These are phyloP conservation scores for Ceratobasidium sp. DNA, from an alignment of 1,284 basidiomycete species.

Conservation along the genomic window DNA sequence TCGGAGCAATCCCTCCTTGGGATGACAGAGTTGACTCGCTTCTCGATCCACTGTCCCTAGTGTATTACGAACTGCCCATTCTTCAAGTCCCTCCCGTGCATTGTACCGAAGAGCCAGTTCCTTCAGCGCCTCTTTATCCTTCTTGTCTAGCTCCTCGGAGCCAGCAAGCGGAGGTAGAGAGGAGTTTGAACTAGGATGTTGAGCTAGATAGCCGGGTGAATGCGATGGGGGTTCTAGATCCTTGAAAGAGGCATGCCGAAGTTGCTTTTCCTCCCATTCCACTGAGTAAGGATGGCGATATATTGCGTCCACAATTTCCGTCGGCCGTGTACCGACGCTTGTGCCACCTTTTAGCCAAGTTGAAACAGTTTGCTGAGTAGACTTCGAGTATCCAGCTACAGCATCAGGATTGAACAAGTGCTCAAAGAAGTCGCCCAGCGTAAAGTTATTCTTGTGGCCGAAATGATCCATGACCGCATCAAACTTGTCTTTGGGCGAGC, in stretches of 20 bases:
- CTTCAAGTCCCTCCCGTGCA: conserved; percentile 18
- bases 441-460: no score
- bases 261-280: background rate
- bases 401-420: no score
- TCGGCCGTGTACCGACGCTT: background rate
- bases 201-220: background rate
- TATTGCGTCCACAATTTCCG: background rate
- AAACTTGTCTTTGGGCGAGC: no score
- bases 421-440: no score
- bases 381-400: no score
- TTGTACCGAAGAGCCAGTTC: no score
- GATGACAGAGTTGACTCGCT: background rate
- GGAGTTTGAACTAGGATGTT: background rate
- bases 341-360: background rate
- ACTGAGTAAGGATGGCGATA: background rate
- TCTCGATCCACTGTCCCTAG: background rate
- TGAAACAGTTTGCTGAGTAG: no score
- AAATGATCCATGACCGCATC: no score
- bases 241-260: background rate
- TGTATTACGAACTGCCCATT: background rate
- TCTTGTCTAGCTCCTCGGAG: no score
- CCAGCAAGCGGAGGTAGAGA: background rate
- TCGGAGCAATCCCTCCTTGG: background rate
- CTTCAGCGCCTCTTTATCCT: no score
- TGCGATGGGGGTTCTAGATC: background rate